phyloP scores from a whole-genome alignment of 306 rosid genomes.

The Cucurbita ficifolia region DNA sequence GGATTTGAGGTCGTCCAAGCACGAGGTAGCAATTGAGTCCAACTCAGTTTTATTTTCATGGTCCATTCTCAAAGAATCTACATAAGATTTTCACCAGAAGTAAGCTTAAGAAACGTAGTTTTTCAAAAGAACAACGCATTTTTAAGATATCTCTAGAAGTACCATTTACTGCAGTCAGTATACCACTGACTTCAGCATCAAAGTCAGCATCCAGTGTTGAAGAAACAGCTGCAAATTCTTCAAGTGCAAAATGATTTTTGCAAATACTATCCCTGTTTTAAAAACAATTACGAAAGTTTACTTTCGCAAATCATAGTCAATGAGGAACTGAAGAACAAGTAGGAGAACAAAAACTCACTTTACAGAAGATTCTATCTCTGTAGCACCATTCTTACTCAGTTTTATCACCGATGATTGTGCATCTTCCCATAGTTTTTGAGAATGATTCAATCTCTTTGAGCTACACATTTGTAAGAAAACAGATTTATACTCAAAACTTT shows the following conservation, averaged over 20 bases:
- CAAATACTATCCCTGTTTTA: conserved; percentile 36
- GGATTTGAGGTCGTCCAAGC: conserved; percentile 40
- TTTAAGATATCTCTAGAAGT: conserved; percentile 8
- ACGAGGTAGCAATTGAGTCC: conserved; percentile 32
- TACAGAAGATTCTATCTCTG: conserved; percentile 41
- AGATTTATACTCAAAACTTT: background rate
- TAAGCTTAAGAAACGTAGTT: background rate
- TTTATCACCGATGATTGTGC: conserved; percentile 25
- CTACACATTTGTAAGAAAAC: conserved; percentile 29
- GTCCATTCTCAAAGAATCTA: conserved; percentile 56
- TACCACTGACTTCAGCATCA: conserved; percentile 25
- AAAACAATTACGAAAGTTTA: background rate
- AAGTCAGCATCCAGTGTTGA: conserved; percentile 30
- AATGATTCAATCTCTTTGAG: conserved; percentile 38
- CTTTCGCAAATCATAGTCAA: background rate
- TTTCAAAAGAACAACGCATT: background rate
- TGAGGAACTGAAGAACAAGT: background rate
- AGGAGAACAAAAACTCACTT: conserved; percentile 35
- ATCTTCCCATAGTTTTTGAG: conserved; percentile 56
- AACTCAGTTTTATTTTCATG: conserved; percentile 49
- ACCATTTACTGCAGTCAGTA: conserved; percentile 53
- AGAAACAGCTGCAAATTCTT: conserved; percentile 38
- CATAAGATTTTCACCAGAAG: background rate
- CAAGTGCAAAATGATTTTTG: conserved; percentile 28
- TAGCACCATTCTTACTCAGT: conserved; percentile 25